Base-by-base conservation (phyloP, 805 yeast species). In the Wickerhamomyces kurtzmanii region DNA sequence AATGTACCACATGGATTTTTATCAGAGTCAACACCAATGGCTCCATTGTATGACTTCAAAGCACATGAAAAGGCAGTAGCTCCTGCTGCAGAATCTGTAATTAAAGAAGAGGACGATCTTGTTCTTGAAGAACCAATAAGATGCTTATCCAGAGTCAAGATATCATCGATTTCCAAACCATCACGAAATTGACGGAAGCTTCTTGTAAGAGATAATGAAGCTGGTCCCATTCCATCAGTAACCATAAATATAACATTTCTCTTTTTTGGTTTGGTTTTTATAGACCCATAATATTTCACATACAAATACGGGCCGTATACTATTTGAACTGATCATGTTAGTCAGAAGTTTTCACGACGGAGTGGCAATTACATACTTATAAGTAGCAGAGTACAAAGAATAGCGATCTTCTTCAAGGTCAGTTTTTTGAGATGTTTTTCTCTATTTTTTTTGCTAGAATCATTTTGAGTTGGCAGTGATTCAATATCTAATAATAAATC, bases 61-160 rank as follows among this genome's bases (percentile, higher is more conserved):
- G 75, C 89, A 53, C 95, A 84, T 0, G 94, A 65, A 45, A 86
- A 87, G 1, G 94, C 96, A 10, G 95, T 85, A 11, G 96, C 97
- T 11, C 96, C 96, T 3, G 97, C 97, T 8, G 97, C 97, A 17
- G 94, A 82, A 51, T 87, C 97, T 0, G 97, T 87, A 34, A 87
- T 71, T 42, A 82, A 60, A 2, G 94, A 80, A 37, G 65, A 61
- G 15, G 73, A 71, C 12, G 94, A 81, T 36, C 86, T 65, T 0
- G 97, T 87, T 40, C 96, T 68, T 7, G 93, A 80, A 15, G 81
- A 67, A 16, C 97, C 97, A 29, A 86, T 68, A 26, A 85, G 55
- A 47, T 76, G 71, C 33, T 68, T 59, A 52, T 86, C 96, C 17
- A 86, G 44, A 8, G 59, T 52, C 37, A 84, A 60, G 12, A 70